phyloP scores from a whole-genome alignment of 371 early-diverging fungal species.

The Dinochytrium kinnereticum region DNA sequence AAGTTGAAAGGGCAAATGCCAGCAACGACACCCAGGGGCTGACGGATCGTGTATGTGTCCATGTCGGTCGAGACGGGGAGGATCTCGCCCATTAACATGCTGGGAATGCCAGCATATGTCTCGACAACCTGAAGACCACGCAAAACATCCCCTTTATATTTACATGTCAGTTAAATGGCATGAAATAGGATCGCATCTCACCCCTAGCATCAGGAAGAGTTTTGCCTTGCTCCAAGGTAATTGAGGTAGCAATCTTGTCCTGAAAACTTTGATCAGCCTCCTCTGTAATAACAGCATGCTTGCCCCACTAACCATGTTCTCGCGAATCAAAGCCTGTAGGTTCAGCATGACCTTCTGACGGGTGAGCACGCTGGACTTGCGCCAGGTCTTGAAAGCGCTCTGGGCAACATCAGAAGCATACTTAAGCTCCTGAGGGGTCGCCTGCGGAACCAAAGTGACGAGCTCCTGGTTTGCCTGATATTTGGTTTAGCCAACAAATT shows the following conservation, averaged over 20 bases:
- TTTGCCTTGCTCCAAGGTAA: constrained; percentile 94
- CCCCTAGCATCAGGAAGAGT: constrained; percentile 93
- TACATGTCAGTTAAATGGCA: constrained; percentile 60
- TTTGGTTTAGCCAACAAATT: not conserved
- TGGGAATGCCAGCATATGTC: constrained; percentile 80
- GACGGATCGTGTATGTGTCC: constrained; percentile 95
- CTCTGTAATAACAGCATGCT: no score
- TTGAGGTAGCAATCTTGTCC: constrained; percentile 84
- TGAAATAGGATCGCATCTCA: constrained; percentile 47
- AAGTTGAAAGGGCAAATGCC: constrained; percentile 97
- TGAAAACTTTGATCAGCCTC: no score
- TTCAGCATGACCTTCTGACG: constrained; percentile 90
- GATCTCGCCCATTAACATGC: constrained; percentile 81
- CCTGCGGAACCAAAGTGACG: constrained; percentile 87
- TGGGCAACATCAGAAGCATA: constrained; percentile 79
- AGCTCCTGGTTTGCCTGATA: constrained; percentile 91
- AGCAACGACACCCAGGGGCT: constrained; percentile 95
- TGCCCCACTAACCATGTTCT: constrained; percentile 79
- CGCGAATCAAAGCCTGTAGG: constrained; percentile 83
- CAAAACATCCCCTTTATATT: constrained; percentile 46
- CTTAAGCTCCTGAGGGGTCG: constrained; percentile 84
- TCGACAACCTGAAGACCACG: constrained; percentile 79
- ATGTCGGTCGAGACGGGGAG: constrained; percentile 87
- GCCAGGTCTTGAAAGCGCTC: constrained; percentile 88
- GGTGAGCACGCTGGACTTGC: constrained; percentile 79